phyloP scores from a whole-genome alignment of 2,329 filamentous ascomycete species.

The Neonectria hederae region DNA sequence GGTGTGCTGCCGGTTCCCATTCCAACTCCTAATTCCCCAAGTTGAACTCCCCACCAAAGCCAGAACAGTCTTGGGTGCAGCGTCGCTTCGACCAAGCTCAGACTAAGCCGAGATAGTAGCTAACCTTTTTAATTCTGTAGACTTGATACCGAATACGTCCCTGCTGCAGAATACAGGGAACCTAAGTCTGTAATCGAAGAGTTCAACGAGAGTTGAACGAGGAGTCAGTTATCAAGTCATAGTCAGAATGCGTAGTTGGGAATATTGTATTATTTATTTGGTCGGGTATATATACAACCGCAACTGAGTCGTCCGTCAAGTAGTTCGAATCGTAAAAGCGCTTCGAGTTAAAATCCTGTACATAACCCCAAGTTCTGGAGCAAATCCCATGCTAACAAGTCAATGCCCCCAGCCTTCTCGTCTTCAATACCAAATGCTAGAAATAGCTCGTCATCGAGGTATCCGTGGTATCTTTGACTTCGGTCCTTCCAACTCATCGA shows the following conservation, averaged over 20 bases:
- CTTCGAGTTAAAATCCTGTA: background rate
- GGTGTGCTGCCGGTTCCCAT: background rate
- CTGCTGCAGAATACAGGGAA: background rate
- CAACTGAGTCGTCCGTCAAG: background rate
- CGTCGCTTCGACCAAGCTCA: background rate
- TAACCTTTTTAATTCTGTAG: background rate
- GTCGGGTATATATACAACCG: background rate
- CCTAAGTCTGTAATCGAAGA: background rate
- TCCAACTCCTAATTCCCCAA: background rate
- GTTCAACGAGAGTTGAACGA: background rate
- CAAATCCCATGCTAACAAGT: conserved; percentile 60
- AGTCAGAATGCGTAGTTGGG: background rate
- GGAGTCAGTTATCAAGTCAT: background rate
- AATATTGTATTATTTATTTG: background rate
- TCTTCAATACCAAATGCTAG: conserved; percentile 68
- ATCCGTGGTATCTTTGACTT: conserved; percentile 62
- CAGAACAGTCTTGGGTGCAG: no score
- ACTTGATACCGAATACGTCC: background rate
- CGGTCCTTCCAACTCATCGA: conserved; percentile 63
- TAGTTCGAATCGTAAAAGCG: background rate
- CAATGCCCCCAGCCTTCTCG: conserved; percentile 56
- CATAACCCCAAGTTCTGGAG: conserved; percentile 49
- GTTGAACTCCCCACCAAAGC: no score
- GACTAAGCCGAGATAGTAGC: background rate
- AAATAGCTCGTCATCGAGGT: conserved; percentile 64